These are phyloP conservation scores for Globisporangium okanoganense DNA, from an alignment of 352 stramenopile genomes.

Conservation along the genomic window DNA sequence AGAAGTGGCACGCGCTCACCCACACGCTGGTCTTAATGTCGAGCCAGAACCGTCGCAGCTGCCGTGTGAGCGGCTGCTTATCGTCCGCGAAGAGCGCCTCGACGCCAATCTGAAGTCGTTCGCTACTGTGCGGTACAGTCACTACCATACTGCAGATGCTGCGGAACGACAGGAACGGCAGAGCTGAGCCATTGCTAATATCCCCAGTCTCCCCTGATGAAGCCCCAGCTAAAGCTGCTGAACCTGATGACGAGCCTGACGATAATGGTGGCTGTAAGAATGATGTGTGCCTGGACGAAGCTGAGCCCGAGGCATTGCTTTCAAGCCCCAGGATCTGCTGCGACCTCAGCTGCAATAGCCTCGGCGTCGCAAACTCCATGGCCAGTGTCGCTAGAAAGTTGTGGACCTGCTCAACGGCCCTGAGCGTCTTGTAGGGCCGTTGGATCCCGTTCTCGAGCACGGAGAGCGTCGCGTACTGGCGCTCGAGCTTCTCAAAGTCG, in stretches of 20 bases:
- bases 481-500: slow-evolving; percentile 57
- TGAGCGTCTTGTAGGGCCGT: slow-evolving; percentile 3
- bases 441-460: slow-evolving; percentile 46
- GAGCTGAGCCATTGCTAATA: slow-evolving; percentile 15
- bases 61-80: slow-evolving; percentile 25
- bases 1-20: slow-evolving; percentile 13
- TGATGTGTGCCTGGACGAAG: slow-evolving; percentile 8
- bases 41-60: slow-evolving; percentile 44
- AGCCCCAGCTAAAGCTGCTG: slow-evolving; percentile 8
- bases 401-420: slow-evolving; percentile 19
- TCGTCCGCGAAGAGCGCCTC: slow-evolving; percentile 50
- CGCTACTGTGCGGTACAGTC: slow-evolving; percentile 20
- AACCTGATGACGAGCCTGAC: slow-evolving; percentile 4
- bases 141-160: slow-evolving; percentile 39
- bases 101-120: slow-evolving; percentile 39
- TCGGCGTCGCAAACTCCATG: slow-evolving; percentile 40
- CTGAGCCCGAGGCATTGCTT: background rate
- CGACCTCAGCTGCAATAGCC: slow-evolving; percentile 44
- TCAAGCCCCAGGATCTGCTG: slow-evolving; percentile 49
- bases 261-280: slow-evolving; percentile 13
- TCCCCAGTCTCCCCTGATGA: slow-evolving; percentile 16
- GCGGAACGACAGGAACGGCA: slow-evolving; percentile 42
- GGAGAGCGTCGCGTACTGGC: slow-evolving; percentile 47
- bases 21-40: slow-evolving; percentile 45
- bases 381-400: slow-evolving; percentile 30